Conservation (phyloP, 257 asterid genomes). For the Solanum phureja region DNA sequence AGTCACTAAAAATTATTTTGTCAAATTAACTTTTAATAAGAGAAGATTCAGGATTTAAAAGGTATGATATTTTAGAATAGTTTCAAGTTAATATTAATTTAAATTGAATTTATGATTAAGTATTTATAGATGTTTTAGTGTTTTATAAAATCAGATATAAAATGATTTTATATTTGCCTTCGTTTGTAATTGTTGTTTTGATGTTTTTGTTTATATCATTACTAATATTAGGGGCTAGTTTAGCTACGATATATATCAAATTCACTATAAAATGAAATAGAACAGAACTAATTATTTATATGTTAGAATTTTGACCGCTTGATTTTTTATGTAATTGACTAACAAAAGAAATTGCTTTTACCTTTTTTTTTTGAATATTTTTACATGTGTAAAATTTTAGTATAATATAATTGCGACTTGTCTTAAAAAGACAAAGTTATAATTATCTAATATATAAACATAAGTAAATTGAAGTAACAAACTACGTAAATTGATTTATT, state of each 20-base stretch:
- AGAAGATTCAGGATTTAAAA: background rate
- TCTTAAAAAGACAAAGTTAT: background rate
- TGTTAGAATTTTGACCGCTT: background rate
- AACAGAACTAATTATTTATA: too few relatives aligned
- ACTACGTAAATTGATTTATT: background rate
- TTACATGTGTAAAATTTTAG: too few relatives aligned
- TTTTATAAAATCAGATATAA: background rate
- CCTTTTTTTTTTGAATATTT: background rate
- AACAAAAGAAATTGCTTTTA: background rate
- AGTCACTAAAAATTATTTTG: background rate
- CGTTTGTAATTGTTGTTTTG: background rate
- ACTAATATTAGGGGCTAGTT: background rate
- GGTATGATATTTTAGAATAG: background rate
- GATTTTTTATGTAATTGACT: background rate
- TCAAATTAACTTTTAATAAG: background rate
- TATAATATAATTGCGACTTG: background rate
- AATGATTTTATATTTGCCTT: background rate
- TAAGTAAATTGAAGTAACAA: background rate
- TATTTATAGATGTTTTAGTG: background rate
- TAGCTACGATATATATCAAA: background rate
- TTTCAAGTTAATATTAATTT: background rate
- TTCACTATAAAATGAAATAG: background rate
- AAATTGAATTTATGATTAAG: too few relatives aligned
- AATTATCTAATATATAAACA: background rate
- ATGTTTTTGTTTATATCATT: background rate